Conservation (phyloP, 2,329 filamentous ascomycete genomes). For the Xylaria sp. region DNA sequence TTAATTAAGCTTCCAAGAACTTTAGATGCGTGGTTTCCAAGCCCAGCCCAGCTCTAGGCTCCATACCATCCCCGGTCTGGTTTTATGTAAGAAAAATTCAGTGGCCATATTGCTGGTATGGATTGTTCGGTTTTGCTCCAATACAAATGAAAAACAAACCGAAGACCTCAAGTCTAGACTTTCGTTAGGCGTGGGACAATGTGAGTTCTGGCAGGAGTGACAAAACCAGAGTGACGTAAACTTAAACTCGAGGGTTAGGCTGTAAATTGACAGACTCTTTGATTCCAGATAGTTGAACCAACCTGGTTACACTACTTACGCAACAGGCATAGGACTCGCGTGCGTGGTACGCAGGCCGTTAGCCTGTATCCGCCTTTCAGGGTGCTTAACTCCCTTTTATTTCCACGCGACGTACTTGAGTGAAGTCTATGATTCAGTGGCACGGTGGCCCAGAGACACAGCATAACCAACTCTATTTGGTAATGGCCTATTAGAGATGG, state of each 20-base stretch:
- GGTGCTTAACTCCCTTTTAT: background rate
- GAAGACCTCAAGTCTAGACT: background rate
- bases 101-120: background rate
- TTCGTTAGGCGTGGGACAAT: background rate
- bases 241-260: no score
- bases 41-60: slow-evolving; percentile 8
- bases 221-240: background rate
- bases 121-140: background rate
- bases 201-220: background rate
- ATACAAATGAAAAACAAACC: no score
- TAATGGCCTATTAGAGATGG: background rate
- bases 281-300: no score
- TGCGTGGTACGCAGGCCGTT: background rate
- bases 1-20: slow-evolving; percentile 2
- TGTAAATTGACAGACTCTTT: no score
- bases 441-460: background rate
- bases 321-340: no score
- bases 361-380: slow-evolving; percentile 1
- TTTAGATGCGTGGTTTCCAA: slow-evolving; percentile 1
- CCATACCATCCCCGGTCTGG: background rate
- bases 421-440: background rate
- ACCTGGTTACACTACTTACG: no score
- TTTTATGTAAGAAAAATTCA: background rate
- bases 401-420: background rate
- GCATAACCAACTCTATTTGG: background rate